phyloP scores from a whole-genome alignment of 2,329 filamentous ascomycete species.

The Beauveria bassiana region DNA sequence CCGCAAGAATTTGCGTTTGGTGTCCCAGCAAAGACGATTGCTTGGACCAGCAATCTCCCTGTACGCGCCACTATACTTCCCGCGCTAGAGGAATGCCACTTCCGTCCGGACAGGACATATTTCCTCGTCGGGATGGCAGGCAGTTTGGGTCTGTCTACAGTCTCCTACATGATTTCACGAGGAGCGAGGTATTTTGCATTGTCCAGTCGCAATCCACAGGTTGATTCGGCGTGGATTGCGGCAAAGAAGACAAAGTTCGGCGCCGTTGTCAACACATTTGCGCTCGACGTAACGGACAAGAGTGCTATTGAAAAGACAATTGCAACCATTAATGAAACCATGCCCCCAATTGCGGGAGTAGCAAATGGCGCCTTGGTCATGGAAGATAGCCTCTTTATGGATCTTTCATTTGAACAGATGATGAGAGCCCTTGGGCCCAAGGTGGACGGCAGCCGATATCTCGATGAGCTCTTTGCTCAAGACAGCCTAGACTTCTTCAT shows the following conservation, averaged over 20 bases:
- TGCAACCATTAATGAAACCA: constrained; percentile 17
- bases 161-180: constrained; percentile 26
- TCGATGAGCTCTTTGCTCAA: constrained; percentile 5
- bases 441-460: constrained; percentile 7
- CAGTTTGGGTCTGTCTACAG: constrained; percentile 27
- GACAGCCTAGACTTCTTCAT: constrained; percentile 12
- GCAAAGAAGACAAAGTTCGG: not conserved
- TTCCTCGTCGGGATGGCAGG: constrained; percentile 25
- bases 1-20: not conserved
- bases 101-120: constrained; percentile 18
- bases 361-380: constrained; percentile 31
- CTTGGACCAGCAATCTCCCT: not conserved
- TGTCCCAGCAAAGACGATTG: not conserved
- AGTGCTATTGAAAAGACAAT: constrained; percentile 7
- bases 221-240: constrained; percentile 14
- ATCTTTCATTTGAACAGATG: constrained; percentile 13
- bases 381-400: constrained; percentile 18
- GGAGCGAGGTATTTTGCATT: constrained; percentile 29
- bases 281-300: constrained; percentile 17
- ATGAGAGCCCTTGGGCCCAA: constrained; percentile 7
- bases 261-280: not conserved
- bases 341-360: constrained; percentile 30
- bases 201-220: constrained; percentile 27
- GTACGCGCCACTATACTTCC: not conserved
- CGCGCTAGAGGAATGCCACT: constrained; percentile 2